Evolutionary conservation across 2,329 filamentous ascomycete genomes (phyloP).

Genomic region (Emergomyces orientalis): DNA sequence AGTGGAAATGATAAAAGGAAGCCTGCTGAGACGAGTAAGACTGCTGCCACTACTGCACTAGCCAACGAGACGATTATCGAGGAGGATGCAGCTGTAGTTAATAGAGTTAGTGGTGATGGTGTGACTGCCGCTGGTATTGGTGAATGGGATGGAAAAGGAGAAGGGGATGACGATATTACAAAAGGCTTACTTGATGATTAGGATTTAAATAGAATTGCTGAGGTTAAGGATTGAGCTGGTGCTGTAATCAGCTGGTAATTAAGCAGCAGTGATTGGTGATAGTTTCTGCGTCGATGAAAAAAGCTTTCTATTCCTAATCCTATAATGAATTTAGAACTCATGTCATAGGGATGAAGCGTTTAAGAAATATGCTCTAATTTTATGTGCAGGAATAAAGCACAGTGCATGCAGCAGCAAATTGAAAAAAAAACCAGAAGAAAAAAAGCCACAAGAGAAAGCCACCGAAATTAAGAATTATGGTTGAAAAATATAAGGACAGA

Average conservation of each 20-base stretch:
- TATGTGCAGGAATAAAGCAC: not conserved
- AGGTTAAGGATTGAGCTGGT: not conserved
- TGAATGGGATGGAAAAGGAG: not conserved
- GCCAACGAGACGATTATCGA: not conserved
- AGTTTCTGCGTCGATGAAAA: not conserved
- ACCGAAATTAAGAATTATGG: too few relatives aligned
- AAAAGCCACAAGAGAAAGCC: not conserved
- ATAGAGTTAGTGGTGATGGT: not conserved
- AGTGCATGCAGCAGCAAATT: not conserved
- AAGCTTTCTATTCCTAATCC: too few relatives aligned
- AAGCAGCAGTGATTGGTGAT: not conserved
- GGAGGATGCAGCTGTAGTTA: not conserved
- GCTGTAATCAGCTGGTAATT: not conserved
- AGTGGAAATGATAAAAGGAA: not conserved
- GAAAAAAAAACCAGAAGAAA: not conserved
- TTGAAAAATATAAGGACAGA: too few relatives aligned
- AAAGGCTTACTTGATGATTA: slow-evolving; percentile 4
- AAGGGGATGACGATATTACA: not conserved
- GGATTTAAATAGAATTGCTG: not conserved
- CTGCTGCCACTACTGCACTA: not conserved
- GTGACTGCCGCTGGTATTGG: not conserved
- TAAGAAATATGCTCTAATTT: not conserved
- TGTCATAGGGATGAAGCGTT: not conserved
- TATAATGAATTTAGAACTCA: not conserved
- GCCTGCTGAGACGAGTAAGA: not conserved